Base-by-base conservation (phyloP, 108 stramenopile species). In the Stephanodiscus triporus region DNA sequence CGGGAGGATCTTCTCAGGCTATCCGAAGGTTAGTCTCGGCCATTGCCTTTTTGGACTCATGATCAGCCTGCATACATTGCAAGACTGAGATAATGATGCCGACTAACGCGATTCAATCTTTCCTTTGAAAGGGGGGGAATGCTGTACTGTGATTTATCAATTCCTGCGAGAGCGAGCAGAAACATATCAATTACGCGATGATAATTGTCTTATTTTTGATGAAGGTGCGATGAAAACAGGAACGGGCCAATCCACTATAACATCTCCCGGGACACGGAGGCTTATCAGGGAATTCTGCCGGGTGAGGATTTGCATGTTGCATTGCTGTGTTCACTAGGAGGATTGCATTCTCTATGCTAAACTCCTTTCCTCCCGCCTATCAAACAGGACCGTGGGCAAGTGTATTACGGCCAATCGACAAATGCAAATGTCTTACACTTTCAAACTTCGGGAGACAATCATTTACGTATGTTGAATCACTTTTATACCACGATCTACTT, bases 401-500 rank as follows among this genome's bases (percentile, higher is more conserved):
- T 82, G 14, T 82, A 76, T 45, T 82, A 82, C 37, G 55, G 50
- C 30, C 24, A 56, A 6, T 67, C 66, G 75, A 66, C 50, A 67
- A 59, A 59, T 36, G 50, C 81, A 27, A 60, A 57, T 26, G 65
- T 93, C 34, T 64, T 95, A 16, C 93, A 95, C 76, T 91, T 94
- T 51, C 77, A 74, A 40, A 89, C 86, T 11, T 76, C 76, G 14
- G 77, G 83, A 4, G 75, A 81, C 38, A 77, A 73, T 53, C 66
- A 81, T 19, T 80, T 66, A 32, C 91, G 96, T 5, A 73, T 97
- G 13, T 65, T 97, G 69, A 80, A 89, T 57, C 97, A 96, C 68
- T 95, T 91, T 38, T 97, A 97, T 70, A 57, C 70, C 22, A 77
- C 87, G 34, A 72, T 93, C 9, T 81, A 91, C 66, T 96, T 95